phyloP scores from a whole-genome alignment of 2,329 filamentous ascomycete genomes.

The Aspergillus brasiliensis region DNA sequence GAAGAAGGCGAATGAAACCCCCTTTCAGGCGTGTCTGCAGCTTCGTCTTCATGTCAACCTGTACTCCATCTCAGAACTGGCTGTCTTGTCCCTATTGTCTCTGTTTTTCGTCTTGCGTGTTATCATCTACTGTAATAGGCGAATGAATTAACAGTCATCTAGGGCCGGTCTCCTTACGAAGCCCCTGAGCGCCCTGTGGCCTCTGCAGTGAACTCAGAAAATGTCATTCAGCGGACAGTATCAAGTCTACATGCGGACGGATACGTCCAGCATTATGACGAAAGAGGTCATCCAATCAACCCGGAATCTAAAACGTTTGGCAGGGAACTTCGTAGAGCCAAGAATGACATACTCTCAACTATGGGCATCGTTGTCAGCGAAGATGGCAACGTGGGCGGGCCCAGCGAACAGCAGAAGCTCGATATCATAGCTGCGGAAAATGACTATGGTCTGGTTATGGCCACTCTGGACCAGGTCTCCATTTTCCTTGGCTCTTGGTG shows the following conservation, averaged over 20 bases:
- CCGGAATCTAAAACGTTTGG: conserved; percentile 42
- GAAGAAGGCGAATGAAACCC: background rate
- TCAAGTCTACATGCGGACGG: conserved; percentile 38
- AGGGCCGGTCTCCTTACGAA: conserved; percentile 52
- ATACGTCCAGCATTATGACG: conserved; percentile 53
- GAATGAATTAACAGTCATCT: conserved; percentile 22
- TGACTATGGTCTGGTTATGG: conserved; percentile 46
- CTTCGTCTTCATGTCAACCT: background rate
- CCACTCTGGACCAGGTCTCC: conserved; percentile 44
- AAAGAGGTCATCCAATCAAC: conserved; percentile 51
- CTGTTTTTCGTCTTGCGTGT: background rate
- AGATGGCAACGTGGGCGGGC: conserved; percentile 36
- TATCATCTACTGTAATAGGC: too few species aligned
- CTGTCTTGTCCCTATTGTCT: background rate
- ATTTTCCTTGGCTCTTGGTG: conserved; percentile 47
- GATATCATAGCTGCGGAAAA: conserved; percentile 45
- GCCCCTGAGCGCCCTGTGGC: conserved; percentile 35
- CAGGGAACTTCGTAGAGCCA: conserved; percentile 47
- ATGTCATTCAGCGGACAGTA: conserved; percentile 23
- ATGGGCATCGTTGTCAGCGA: conserved; percentile 52
- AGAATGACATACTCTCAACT: conserved; percentile 54
- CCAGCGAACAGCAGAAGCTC: conserved; percentile 42
- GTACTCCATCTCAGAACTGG: background rate
- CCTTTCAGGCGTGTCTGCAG: background rate
- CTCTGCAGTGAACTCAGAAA: conserved; percentile 22